Percentiles rank a stretch among this genome's conserved stretches.
Evolutionary conservation across 805 yeast genomes (phyloP).

Genomic region (Starmerella scarabaei): DNA sequence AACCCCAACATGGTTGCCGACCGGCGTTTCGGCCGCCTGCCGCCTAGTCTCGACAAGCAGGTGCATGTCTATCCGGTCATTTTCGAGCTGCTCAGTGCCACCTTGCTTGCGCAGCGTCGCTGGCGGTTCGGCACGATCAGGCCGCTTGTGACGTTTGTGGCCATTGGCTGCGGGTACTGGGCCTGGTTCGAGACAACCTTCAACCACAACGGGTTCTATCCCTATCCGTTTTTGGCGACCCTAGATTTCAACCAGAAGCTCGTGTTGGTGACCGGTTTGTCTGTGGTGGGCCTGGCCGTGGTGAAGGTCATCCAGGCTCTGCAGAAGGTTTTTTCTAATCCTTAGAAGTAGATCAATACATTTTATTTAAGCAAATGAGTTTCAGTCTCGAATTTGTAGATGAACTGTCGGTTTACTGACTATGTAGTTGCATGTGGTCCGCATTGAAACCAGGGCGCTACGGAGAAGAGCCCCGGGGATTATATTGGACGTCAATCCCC

Average conservation of each 20-base stretch:
- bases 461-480: constrained; percentile 22
- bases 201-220: constrained; percentile 24
- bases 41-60: constrained; percentile 23
- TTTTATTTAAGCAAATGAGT: no score
- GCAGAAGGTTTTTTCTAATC: no score
- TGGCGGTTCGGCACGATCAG: constrained; percentile 21
- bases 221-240: constrained; percentile 26
- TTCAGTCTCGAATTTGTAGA: no score
- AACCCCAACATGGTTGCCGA: constrained; percentile 24
- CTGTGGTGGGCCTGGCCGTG: constrained; percentile 14
- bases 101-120: constrained; percentile 18
- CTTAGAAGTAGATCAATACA: no score
- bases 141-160: constrained; percentile 16
- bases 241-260: constrained; percentile 18
- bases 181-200: constrained; percentile 25
- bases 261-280: constrained; percentile 19
- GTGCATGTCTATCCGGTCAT: constrained; percentile 26
- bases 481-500: constrained; percentile 21
- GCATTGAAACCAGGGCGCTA: constrained; percentile 23
- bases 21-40: constrained; percentile 19
- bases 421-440: constrained; percentile 17
- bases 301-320: constrained; percentile 20
- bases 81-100: constrained; percentile 20
- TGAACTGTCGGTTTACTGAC: neutral
- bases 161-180: constrained; percentile 26